Evolutionary conservation across 495 filamentous ascomycete genomes (phyloP), one percentile per base, ranked within the genome.

Genomic region (Chlorociboria aeruginascens): DNA sequence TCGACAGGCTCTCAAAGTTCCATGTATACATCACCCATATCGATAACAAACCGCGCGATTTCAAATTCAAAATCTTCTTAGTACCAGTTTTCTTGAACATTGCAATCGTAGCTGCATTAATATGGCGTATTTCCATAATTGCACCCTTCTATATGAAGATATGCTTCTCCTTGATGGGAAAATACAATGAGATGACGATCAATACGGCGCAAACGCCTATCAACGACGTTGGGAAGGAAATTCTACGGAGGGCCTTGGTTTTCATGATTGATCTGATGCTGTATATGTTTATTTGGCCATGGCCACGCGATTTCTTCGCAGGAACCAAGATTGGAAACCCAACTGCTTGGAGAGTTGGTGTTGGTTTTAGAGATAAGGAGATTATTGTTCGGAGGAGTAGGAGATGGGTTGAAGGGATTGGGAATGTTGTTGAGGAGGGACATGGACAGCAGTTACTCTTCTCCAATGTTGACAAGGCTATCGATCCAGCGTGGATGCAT

Each of bases 21-120:
- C 74, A 84, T 60, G 69, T 90, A 60, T 92, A 94, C 72, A 76
- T 94, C 52, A 69, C 78, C 25, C 84, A 89, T 68, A 67, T 90
- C 66, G 87, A 94, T 69, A 66, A 56, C 33, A 76, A 79, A 36
- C 74, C 73, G 0, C 54, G 52, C 20, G 66, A 69, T 29, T 75
- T 83, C 69, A 94, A 93, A 65, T 71, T 71, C 50, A 81, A 83
- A 54, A 77, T 87, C 60, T 95, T 90, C 69, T 38, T 72, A 35
- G 76, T 90, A 3, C 85, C 86, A 36, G 66, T 80, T 40, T 51
- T 78, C 14, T 74, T 89, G 63, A 93, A 93, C 63, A 38, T 79
- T 37, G 59, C 64, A 48, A 71, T 93, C 45, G 62, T 67, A 17
- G 55, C 65, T 6, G 57, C 82, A 7, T 73, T 92, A 55, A 56